phyloP scores from a whole-genome alignment of 176 grass and related monocot genomes.

The Canna indica region DNA sequence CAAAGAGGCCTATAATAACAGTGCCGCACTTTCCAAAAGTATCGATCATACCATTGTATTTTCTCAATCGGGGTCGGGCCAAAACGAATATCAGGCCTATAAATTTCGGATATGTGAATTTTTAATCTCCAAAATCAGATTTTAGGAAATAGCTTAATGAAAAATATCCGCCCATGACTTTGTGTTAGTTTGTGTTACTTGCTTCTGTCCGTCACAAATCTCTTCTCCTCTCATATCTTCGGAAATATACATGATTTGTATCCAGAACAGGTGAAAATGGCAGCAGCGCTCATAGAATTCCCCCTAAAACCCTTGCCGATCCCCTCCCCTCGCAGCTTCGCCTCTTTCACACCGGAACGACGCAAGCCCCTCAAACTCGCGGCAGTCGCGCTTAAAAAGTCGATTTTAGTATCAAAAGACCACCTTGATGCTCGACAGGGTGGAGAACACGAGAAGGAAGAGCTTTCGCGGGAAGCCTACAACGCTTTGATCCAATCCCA shows the following conservation, averaged over 20 bases:
- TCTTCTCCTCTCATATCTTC: not conserved
- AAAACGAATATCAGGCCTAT: too few species aligned
- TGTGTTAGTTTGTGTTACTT: too few species aligned
- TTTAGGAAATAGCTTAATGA: too few species aligned
- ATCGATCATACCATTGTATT: too few species aligned
- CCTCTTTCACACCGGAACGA: not conserved
- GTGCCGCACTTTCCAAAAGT: too few species aligned
- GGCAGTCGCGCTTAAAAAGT: not conserved
- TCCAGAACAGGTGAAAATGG: constrained; percentile 1
- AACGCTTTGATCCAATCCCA: constrained; percentile 39
- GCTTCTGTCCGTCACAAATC: too few species aligned
- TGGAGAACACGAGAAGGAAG: constrained; percentile 19
- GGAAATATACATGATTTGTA: not conserved
- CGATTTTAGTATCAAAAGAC: not conserved
- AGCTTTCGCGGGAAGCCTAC: constrained; percentile 62
- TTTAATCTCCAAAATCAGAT: too few species aligned
- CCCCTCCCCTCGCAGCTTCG: not conserved
- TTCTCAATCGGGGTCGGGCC: too few species aligned
- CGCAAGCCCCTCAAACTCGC: not conserved
- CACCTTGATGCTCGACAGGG: not conserved
- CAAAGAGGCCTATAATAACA: too few species aligned
- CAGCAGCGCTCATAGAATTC: not conserved
- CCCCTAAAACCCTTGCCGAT: constrained; percentile 1
- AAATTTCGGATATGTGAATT: too few species aligned
- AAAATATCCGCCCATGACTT: too few species aligned